Percentiles rank a stretch among this genome's conserved stretches.
phyloP scores from a whole-genome alignment of 2,329 filamentous ascomycete genomes.

The Beauveria varroae region DNA sequence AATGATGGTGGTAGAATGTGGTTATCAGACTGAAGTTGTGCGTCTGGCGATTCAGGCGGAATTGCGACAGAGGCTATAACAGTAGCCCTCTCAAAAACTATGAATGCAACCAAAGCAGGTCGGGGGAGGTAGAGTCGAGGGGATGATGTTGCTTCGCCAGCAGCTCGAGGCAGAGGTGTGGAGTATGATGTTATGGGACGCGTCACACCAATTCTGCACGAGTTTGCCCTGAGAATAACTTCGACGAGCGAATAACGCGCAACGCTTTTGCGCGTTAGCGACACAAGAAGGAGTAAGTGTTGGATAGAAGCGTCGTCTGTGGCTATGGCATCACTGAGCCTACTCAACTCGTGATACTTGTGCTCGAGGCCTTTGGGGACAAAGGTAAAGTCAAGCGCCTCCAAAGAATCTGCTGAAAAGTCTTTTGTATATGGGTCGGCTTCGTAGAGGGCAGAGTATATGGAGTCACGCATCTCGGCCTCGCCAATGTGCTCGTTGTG shows the following conservation, averaged over 20 bases:
- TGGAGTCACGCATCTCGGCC: conserved; percentile 57
- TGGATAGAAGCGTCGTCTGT: conserved; percentile 44
- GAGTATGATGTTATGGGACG: conserved; percentile 61
- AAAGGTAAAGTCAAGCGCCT: conserved; percentile 74
- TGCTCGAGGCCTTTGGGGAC: conserved; percentile 45
- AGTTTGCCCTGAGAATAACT: conserved; percentile 49
- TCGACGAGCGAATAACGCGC: conserved; percentile 72
- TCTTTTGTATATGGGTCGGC: conserved; percentile 41
- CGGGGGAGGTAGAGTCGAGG: conserved; percentile 71
- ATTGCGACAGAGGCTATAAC: conserved; percentile 67
- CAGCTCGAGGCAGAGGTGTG: conserved; percentile 38
- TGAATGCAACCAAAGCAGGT: conserved; percentile 71
- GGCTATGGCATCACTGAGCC: conserved; percentile 42
- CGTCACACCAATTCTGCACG: conserved; percentile 54
- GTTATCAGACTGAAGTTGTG: conserved; percentile 64
- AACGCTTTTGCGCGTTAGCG: conserved; percentile 42
- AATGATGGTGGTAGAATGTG: conserved; percentile 59
- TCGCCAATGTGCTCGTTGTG: conserved; percentile 70
- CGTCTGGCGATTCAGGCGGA: conserved; percentile 63
- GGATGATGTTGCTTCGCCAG: conserved; percentile 28
- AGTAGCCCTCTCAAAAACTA: conserved; percentile 72
- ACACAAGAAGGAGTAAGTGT: conserved; percentile 55
- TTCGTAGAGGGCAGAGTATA: conserved; percentile 55
- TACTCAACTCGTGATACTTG: conserved; percentile 43
- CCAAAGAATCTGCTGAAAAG: conserved; percentile 53